phyloP scores from a whole-genome alignment of 2,329 filamentous ascomycete species.

The Venturia aucupariae region DNA sequence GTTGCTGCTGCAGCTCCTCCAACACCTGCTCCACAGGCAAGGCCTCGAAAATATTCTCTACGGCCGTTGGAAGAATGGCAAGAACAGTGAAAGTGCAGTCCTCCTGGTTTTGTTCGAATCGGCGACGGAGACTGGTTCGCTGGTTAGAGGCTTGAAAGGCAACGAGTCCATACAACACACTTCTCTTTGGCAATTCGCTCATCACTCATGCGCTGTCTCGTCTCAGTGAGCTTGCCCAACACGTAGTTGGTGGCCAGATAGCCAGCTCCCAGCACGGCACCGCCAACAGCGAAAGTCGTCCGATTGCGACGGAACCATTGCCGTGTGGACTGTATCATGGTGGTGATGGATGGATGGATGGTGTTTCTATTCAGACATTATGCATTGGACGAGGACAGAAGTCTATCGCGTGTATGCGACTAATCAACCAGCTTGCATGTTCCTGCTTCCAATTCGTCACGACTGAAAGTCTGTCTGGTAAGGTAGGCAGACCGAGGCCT shows the following conservation, averaged over 20 bases:
- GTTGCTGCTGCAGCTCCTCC: constrained; percentile 89
- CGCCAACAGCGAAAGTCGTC: constrained; percentile 78
- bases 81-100: constrained; percentile 97
- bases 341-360: not conserved
- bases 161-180: constrained; percentile 43
- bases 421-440: not conserved
- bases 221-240: constrained; percentile 80
- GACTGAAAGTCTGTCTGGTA: not conserved
- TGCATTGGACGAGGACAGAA: not conserved
- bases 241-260: constrained; percentile 93
- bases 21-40: constrained; percentile 90
- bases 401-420: not conserved
- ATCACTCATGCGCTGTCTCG: constrained; percentile 90
- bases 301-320: constrained; percentile 90
- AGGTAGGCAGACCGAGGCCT: not conserved
- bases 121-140: constrained; percentile 66
- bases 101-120: constrained; percentile 98
- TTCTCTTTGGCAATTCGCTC: constrained; percentile 96
- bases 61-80: constrained; percentile 86
- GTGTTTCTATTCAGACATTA: constrained; percentile 3
- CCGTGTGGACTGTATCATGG: constrained; percentile 63
- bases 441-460: not conserved
- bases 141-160: not conserved
- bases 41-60: constrained; percentile 76
- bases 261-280: constrained; percentile 77